Base-by-base conservation (phyloP, 2,329 filamentous ascomycete genomes). In the Alternaria infectoria region DNA sequence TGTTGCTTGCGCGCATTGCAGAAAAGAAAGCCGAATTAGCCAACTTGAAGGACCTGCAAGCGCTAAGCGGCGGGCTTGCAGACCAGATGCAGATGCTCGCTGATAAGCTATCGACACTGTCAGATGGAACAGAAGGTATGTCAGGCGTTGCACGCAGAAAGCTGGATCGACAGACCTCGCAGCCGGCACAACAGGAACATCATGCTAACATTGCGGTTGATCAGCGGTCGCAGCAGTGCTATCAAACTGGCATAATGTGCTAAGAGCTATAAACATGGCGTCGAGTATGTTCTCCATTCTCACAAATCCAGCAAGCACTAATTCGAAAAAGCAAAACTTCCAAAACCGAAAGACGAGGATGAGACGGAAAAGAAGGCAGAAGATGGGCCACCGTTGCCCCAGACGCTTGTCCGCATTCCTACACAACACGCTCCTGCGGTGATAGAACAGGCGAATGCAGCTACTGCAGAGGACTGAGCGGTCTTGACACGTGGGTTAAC, bases 11-110 rank as follows among this genome's bases (percentile, higher is more conserved):
- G 47, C 90, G 92, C 67, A 93, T 96, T 76, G 89, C 91, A 67
- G 92, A 96, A 82, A 96, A 96, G 84, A 93, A 91, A 79, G 88
- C 89, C 57, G 93, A 96, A 79, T 86, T 96, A 6, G 91, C 93
- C 71, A 92, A 89, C 72, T 84, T 96, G 61, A 91, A 88, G 75
- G 90, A 96, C 78, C 82, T 96, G 55, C 88, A 91, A 69, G 90
- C 93, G 72, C 85, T 96, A 49, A 95, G 91, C 71, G 91, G 90
- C 21, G 91, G 90, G 2, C 86, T 95, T 32, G 92, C 92, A 45
- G 86, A 87, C 44, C 92, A 96, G 79, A 96, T 96, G 91, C 90
- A 94, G 76, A 88, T 89, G 64, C 80, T 96, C 57, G 91, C 94
- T 73, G 87, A 91, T 75, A 95, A 93, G 79, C 82, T 96, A 9